Base-by-base conservation (phyloP, 2,329 filamentous ascomycete genomes). In the Cladosporium sp. region DNA sequence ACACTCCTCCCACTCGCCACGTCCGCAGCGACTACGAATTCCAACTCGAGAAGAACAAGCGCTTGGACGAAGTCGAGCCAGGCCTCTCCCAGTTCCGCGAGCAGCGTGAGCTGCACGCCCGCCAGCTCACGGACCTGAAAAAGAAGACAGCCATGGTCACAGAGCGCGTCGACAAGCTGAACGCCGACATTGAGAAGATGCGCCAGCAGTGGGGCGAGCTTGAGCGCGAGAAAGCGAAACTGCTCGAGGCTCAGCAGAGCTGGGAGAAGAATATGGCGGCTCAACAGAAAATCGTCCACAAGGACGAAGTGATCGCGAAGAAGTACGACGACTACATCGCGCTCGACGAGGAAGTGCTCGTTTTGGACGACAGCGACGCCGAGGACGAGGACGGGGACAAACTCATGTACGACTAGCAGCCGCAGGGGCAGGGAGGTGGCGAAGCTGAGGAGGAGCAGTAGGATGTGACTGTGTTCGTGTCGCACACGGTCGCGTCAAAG, bases 141-240 rank as follows among this genome's bases (percentile, higher is more conserved):
- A 63, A 55, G 24, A 63, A 55, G 26, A 6, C 15, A 8, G 18
- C 8, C 18, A 64, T 64, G 61, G 51, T 64, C 32, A n/a, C 21
- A 24, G 21, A 32, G 21, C 61, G 61, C 51, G 26, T 64, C 51
- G 61, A 64, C 61, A 44, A 32, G 34, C 36, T 64, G 3, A 49
- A 44, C 51, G 36, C 30, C 36, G 28, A 47, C 15, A 26, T 64
- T 18, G 61, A 64, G 26, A 47, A 41, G 49, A 15, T 64, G 18
- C 61, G 61, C 15, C 21, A 28, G 51, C 61, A 34, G 51, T 64
- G 61, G 61, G 34, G 51, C 15, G 61, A 47, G 24, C 28, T 64
- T 4, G 61, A 64, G 61, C 51, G 61, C 18, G 61, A 64, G 38
- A 64, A 57, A 24, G 34, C 51, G 8, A 36, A 24, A 11, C 36